These are phyloP conservation scores for Heritiera fomes DNA, from an alignment of 345 rosid species.

Conservation along the genomic window DNA sequence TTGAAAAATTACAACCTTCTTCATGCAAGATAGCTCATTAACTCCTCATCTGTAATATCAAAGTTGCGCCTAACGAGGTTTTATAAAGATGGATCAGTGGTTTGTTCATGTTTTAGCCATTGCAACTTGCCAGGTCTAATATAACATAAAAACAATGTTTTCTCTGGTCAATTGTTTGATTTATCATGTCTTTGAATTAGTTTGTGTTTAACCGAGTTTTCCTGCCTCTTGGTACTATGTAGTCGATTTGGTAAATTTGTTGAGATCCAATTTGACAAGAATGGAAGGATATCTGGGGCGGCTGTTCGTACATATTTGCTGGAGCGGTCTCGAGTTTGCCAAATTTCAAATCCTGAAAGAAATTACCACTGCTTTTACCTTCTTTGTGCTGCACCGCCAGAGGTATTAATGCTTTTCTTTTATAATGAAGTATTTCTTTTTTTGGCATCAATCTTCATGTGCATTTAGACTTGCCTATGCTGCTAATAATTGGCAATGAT, in stretches of 20 bases:
- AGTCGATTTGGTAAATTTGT: constrained; percentile 99
- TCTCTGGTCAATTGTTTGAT: constrained; percentile 3
- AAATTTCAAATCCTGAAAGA: constrained; percentile 97
- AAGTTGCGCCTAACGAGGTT: background rate
- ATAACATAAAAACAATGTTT: background rate
- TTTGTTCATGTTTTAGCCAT: background rate
- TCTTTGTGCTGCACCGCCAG: constrained; percentile 94
- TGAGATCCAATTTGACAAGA: constrained; percentile 97
- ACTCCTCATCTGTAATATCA: background rate
- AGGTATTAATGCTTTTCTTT: constrained; percentile 52
- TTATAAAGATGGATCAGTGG: background rate
- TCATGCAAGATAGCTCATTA: background rate
- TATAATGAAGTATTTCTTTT: constrained; percentile 14
- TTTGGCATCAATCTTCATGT: constrained; percentile 18
- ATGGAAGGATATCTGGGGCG: constrained; percentile 98
- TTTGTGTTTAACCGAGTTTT: constrained; percentile 16
- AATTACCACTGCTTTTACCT: constrained; percentile 97
- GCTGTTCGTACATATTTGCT: constrained; percentile 96
- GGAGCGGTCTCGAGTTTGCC: constrained; percentile 99
- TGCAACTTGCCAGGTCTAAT: background rate
- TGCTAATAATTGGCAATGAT: constrained; percentile 21
- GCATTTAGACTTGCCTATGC: background rate
- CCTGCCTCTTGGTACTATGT: constrained; percentile 29
- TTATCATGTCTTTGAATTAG: constrained; percentile 12
- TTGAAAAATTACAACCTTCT: constrained; percentile 15